These are phyloP conservation scores for Trichoderma polysporum DNA, from an alignment of 2,329 filamentous ascomycete genomes.

Conservation along the genomic window DNA sequence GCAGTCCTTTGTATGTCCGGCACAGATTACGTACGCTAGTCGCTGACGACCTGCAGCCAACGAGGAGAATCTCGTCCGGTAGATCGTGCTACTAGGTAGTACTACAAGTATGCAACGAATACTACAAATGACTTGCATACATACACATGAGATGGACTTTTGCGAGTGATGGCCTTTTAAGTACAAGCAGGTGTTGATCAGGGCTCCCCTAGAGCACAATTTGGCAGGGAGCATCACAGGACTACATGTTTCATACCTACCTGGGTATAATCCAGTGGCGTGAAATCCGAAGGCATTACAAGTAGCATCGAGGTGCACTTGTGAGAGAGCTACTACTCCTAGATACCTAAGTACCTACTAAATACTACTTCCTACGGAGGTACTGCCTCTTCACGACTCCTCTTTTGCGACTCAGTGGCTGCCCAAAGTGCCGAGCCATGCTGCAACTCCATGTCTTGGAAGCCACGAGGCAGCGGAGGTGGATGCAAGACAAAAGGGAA, in stretches of 20 bases:
- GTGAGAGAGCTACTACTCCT: no score
- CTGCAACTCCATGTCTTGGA: background rate
- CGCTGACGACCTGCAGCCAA: background rate
- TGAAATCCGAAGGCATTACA: no score
- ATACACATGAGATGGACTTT: background rate
- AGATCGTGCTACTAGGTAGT: background rate
- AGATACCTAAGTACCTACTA: no score
- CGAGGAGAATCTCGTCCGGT: background rate
- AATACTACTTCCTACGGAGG: background rate
- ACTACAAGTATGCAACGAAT: background rate
- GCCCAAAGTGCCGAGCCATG: constrained; percentile 2
- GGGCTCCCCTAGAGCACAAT: background rate
- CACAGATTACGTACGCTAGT: background rate
- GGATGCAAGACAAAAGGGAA: background rate
- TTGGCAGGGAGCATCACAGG: background rate
- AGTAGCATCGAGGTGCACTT: no score
- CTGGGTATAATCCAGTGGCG: no score
- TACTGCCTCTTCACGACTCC: background rate
- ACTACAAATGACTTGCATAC: constrained; percentile 7
- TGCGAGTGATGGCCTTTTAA: background rate
- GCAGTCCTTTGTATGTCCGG: no score
- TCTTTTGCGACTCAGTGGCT: background rate
- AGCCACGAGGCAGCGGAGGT: constrained; percentile 6
- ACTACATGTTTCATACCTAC: background rate
- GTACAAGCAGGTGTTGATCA: no score